These are phyloP conservation scores for slime mould (Dictyostelium discoideum) DNA, from an alignment of 78 protist genomes.

Conservation along the genomic window dicty_2.7 NC_007091.3:3029501-3030000, in stretches of 20 bases:
- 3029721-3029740: not conserved
- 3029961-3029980: conserved; percentile 59
- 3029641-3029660: not conserved
- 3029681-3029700: not conserved
- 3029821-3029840: conserved; percentile 45
- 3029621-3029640: not conserved
- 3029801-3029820: conserved; percentile 9
- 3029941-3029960: conserved; percentile 48
- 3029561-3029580: not conserved
- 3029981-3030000: conserved; percentile 41
- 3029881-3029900: not conserved
- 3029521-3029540: not conserved
- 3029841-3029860: conserved; percentile 31
- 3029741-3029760: not conserved
- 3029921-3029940: not conserved
- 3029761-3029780: not conserved
- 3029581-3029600: not conserved
- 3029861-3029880: not conserved
- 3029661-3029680: not conserved
- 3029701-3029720: not conserved
- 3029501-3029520: conserved; percentile 1
- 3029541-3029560: not conserved
- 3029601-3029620: not conserved
- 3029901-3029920: not conserved
- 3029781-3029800: conserved; percentile 30